These are phyloP conservation scores for Aeschynomene evenia DNA, from an alignment of 306 rosid species.

Conservation along the genomic window DNA sequence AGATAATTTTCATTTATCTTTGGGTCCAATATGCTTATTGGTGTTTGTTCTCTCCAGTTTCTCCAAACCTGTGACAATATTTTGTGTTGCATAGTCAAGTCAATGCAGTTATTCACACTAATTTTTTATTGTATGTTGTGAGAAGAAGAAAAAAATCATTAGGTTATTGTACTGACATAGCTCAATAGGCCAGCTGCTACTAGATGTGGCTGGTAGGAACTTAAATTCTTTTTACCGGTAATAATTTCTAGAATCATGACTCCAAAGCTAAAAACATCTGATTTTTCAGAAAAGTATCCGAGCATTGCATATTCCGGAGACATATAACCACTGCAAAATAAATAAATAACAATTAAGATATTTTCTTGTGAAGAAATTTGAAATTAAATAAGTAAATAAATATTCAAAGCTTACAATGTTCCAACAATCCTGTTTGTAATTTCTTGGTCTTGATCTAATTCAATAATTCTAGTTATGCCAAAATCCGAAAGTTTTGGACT, in stretches of 20 bases:
- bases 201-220: not conserved
- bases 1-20: slow-evolving; percentile 6
- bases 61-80: slow-evolving; percentile 39
- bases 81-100: not conserved
- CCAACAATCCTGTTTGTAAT: slow-evolving; percentile 41
- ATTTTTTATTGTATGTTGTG: not conserved
- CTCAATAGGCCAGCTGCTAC: not conserved
- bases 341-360: not conserved
- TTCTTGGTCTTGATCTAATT: slow-evolving; percentile 22
- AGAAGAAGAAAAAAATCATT: not conserved
- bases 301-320: slow-evolving; percentile 45
- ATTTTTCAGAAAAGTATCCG: slow-evolving; percentile 41
- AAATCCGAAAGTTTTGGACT: slow-evolving; percentile 52
- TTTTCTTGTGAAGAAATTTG: not conserved
- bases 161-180: slow-evolving; percentile 16
- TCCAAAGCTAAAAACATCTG: slow-evolving; percentile 47
- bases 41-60: slow-evolving; percentile 35
- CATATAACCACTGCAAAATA: slow-evolving; percentile 37
- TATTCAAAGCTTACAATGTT: slow-evolving; percentile 40
- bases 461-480: slow-evolving; percentile 45
- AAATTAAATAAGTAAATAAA: not conserved
- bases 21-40: slow-evolving; percentile 29
- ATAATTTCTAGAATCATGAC: slow-evolving; percentile 44
- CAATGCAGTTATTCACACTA: not conserved
- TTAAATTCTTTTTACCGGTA: slow-evolving; percentile 32